Conservation (phyloP, 2,329 filamentous ascomycete species). For the Eutypella sp. region DNA sequence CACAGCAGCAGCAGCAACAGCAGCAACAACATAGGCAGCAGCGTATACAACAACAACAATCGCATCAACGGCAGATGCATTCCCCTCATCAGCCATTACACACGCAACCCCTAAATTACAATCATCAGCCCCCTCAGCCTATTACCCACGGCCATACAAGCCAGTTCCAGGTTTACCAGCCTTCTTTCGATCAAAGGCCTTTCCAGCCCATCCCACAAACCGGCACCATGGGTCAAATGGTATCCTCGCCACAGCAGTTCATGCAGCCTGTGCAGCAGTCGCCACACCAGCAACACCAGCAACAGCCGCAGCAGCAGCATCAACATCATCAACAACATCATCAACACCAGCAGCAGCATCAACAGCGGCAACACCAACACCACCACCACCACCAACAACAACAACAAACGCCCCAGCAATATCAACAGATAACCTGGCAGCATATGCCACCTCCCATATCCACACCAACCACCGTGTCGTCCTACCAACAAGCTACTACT, state of each 20-base stretch:
- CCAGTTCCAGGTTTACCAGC: constrained; percentile 25
- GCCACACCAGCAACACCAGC: constrained; percentile 27
- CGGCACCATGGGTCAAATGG: constrained; percentile 12
- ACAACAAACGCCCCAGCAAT: constrained; percentile 3
- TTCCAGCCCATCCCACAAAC: constrained; percentile 15
- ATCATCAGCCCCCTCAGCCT: constrained; percentile 15
- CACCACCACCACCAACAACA: constrained; percentile 8
- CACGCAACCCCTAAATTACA: constrained; percentile 23
- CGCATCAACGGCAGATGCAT: constrained; percentile 20
- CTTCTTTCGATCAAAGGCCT: constrained; percentile 24
- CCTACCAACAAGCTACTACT: constrained; percentile 49
- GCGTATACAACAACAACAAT: constrained; percentile 14
- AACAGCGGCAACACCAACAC: constrained; percentile 7
- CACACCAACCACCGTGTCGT: constrained; percentile 10
- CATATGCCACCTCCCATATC: constrained; percentile 23
- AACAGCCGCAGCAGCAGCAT: constrained; percentile 25
- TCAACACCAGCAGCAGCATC: constrained; percentile 11
- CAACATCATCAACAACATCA: constrained; percentile 25
- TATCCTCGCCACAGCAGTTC: constrained; percentile 30
- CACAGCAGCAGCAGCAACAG: constrained; percentile 11
- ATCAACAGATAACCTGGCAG: constrained; percentile 21
- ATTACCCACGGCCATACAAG: constrained; percentile 20
- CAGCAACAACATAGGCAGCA: constrained; percentile 21
- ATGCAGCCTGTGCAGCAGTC: constrained; percentile 30
- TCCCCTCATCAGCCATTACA: constrained; percentile 18